Conservation (phyloP, 331 rosid genomes). For the Telfairia occidentalis region DNA sequence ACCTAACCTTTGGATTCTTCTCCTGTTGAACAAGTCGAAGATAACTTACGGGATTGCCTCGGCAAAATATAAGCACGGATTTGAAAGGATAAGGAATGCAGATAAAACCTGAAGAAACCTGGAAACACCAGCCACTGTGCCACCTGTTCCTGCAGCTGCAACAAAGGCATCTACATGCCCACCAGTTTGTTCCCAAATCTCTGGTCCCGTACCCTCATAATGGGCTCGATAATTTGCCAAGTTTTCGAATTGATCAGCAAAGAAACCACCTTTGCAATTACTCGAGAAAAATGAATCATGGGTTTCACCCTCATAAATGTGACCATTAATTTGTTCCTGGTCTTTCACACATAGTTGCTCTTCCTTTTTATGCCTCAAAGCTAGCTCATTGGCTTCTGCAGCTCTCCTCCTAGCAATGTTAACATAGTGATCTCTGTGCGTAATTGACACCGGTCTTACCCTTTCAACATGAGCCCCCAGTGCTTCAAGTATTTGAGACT, state of each 20-base stretch:
- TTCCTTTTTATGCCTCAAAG: slow-evolving; percentile 20
- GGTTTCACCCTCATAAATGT: slow-evolving; percentile 22
- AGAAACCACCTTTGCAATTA: slow-evolving; percentile 67
- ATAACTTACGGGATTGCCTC: not conserved
- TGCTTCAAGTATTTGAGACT: slow-evolving; percentile 79
- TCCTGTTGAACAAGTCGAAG: slow-evolving; percentile 36
- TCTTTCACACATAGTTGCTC: slow-evolving; percentile 24
- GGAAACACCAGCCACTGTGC: slow-evolving; percentile 83
- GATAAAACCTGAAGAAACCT: slow-evolving; percentile 54
- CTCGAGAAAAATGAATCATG: slow-evolving; percentile 18
- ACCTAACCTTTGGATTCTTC: slow-evolving; percentile 57
- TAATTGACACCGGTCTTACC: slow-evolving; percentile 87
- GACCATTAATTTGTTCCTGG: slow-evolving; percentile 26
- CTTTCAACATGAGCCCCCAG: slow-evolving; percentile 88
- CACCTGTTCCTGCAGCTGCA: slow-evolving; percentile 93
- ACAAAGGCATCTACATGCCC: slow-evolving; percentile 69
- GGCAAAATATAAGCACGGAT: not conserved
- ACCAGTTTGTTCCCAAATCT: slow-evolving; percentile 79
- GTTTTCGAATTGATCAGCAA: slow-evolving; percentile 92
- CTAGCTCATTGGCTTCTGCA: slow-evolving; percentile 59
- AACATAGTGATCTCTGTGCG: slow-evolving; percentile 79
- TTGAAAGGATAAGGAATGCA: not conserved
- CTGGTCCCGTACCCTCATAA: slow-evolving; percentile 85
- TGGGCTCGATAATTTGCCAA: slow-evolving; percentile 80
- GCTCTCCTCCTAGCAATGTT: slow-evolving; percentile 76